Percentiles rank a stretch among this genome's conserved stretches.
phyloP scores from a whole-genome alignment of 352 stramenopile species.

The Phytopythium mirpurense region DNA sequence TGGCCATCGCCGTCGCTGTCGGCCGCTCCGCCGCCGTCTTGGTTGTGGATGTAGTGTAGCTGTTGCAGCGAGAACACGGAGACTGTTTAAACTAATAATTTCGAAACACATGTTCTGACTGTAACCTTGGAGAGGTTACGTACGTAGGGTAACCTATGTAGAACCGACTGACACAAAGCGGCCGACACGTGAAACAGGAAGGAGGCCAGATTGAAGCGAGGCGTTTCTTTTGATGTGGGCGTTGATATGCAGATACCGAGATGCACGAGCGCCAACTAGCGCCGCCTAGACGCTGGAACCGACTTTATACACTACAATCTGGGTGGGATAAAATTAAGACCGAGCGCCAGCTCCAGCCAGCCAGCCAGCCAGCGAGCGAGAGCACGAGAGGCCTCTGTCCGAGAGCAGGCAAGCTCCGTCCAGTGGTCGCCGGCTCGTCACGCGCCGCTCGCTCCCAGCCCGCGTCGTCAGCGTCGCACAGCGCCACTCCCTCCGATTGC shows the following conservation, averaged over 20 bases:
- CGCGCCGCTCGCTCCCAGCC: background rate
- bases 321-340: constrained; percentile 19
- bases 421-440: too few relatives aligned
- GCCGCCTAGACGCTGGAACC: too few relatives aligned
- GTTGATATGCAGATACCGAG: background rate
- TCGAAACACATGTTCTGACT: too few relatives aligned
- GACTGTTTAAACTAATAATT: too few relatives aligned
- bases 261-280: background rate
- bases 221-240: background rate
- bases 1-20: background rate
- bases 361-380: constrained; percentile 4
- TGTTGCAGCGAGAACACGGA: too few relatives aligned
- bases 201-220: background rate
- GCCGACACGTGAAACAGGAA: too few relatives aligned
- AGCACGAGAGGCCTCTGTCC: background rate
- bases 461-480: background rate
- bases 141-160: too few relatives aligned
- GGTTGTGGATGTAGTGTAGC: too few relatives aligned
- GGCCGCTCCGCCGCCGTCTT: background rate
- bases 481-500: background rate
- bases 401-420: background rate
- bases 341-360: background rate
- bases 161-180: too few relatives aligned
- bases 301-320: constrained; percentile 29
- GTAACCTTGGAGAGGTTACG: too few relatives aligned